Conservation (phyloP, 352 stramenopile genomes). For the Pythium inflatum region DNA sequence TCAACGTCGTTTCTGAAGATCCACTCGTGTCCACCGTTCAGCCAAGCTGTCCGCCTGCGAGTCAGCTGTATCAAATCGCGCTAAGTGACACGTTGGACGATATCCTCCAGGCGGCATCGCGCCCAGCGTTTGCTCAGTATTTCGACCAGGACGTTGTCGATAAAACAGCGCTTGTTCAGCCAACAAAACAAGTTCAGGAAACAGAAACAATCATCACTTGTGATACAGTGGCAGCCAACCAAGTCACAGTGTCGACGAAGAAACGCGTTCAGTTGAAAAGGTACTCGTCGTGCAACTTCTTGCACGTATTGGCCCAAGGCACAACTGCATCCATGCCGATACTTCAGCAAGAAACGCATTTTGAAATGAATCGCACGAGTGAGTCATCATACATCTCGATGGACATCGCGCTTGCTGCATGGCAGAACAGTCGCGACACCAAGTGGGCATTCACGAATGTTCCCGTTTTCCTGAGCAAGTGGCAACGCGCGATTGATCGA, state of each 20-base stretch:
- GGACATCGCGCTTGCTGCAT: conserved; percentile 41
- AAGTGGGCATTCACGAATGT: conserved; percentile 42
- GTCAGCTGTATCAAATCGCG: conserved; percentile 33
- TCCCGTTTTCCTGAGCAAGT: conserved; percentile 44
- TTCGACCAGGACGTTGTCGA: conserved; percentile 56
- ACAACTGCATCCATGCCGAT: conserved; percentile 28
- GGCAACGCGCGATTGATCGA: conserved; percentile 51
- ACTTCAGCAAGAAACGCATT: conserved; percentile 41
- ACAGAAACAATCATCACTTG: conserved; percentile 50
- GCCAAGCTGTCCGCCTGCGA: conserved; percentile 34
- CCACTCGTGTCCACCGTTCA: conserved; percentile 24
- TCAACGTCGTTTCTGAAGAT: conserved; percentile 26
- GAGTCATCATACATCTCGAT: conserved; percentile 38
- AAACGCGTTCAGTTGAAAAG: conserved; percentile 40
- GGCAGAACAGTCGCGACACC: conserved; percentile 33
- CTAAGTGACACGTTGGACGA: conserved; percentile 44
- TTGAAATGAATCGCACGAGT: conserved; percentile 57
- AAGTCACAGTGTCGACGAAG: conserved; percentile 38
- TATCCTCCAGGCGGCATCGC: conserved; percentile 47
- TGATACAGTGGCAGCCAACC: conserved; percentile 20
- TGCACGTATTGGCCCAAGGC: conserved; percentile 38
- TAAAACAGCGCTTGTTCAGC: conserved; percentile 45
- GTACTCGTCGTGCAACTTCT: conserved; percentile 59
- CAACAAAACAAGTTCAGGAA: conserved; percentile 41
- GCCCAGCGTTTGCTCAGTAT: conserved; percentile 40